A percentile compares a stretch with the other conserved stretches of the same genome.
These are phyloP conservation scores for Phlyctochytrium planicorne DNA, from an alignment of 192 early-diverging fungal genomes.

Conservation along the genomic window DNA sequence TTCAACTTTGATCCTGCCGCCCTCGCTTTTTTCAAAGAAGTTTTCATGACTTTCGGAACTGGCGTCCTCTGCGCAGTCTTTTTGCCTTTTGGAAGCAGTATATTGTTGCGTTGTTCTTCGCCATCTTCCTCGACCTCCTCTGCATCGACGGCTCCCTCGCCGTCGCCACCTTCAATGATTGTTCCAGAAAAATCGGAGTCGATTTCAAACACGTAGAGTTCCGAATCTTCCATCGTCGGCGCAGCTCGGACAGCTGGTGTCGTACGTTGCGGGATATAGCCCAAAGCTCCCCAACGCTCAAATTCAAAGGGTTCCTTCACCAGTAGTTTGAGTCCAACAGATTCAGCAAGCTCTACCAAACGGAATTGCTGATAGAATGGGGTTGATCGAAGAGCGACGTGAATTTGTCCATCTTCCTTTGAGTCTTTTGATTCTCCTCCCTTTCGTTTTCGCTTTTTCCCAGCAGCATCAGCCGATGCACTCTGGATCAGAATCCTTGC, in stretches of 20 bases:
- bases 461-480: constrained; percentile 18
- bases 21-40: too few relatives aligned
- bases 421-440: neutral
- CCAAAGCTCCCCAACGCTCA: constrained; percentile 32
- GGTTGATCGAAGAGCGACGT: constrained; percentile 39
- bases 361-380: constrained; percentile 40
- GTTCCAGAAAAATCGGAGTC: too few relatives aligned
- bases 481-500: too few relatives aligned
- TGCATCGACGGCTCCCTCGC: neutral
- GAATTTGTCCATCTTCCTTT: constrained; percentile 26
- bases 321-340: constrained; percentile 19
- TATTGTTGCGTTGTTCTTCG: neutral
- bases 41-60: constrained; percentile 4
- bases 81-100: neutral
- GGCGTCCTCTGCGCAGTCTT: neutral
- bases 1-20: too few relatives aligned
- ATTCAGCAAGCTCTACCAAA: constrained; percentile 24
- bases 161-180: too few relatives aligned
- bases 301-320: constrained; percentile 25
- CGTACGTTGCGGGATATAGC: constrained; percentile 43
- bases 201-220: constrained; percentile 33
- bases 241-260: constrained; percentile 43
- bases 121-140: neutral
- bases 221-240: constrained; percentile 39
- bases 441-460: neutral